Base-by-base conservation (phyloP, 2,329 filamentous ascomycete species). In the Epichloe baconii region DNA sequence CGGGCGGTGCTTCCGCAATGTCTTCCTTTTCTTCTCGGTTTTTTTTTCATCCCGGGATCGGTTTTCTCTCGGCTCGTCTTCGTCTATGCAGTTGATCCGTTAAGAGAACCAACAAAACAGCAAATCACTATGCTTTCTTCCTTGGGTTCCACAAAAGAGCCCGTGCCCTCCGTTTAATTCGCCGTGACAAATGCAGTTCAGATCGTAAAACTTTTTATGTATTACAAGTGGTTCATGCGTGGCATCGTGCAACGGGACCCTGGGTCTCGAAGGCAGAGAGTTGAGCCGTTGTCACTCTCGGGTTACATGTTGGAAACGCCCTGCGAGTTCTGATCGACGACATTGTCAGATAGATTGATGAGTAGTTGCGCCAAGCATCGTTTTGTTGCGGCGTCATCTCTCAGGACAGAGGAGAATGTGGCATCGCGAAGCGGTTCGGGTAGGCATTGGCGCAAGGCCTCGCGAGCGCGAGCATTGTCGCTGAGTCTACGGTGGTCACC, bases 391-490 rank as follows among this genome's bases (percentile, higher is more conserved):
- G 93, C 93, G 64, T 98, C 93, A 63, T 98, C 93, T 53, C 93
- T 86, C 36, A 98, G 82, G 44, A 98, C 93, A 0, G 90, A 91
- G 8, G 89, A 95, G 67, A 98, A 98, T 2, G 93, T 98, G 7
- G 91, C 90, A 66, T 98, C 93, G 46, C 93, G 86, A n/a, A 98
- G 82, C n/a, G 93, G 93, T 63, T 98, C 93, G 0, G 93, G 93
- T 12, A 98, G 83, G 64, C 93, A 98, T 69, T 98, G 93, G 42
- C 93, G 82, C 21, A 98, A 79, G 44, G 93, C 93, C 68, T 98
- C 93, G 35, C 93, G 86, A 52, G 93, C 93, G 54, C 93, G 85
- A 54, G 91, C 91, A 63, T 98, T 98, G 66, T 98, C 93, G 61
- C 89, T 96, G 45, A 98, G 76, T 54, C 89, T 95, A 59, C 21